Conservation (phyloP, 805 yeast species). For the Saturnispora kantuleensis region DNA sequence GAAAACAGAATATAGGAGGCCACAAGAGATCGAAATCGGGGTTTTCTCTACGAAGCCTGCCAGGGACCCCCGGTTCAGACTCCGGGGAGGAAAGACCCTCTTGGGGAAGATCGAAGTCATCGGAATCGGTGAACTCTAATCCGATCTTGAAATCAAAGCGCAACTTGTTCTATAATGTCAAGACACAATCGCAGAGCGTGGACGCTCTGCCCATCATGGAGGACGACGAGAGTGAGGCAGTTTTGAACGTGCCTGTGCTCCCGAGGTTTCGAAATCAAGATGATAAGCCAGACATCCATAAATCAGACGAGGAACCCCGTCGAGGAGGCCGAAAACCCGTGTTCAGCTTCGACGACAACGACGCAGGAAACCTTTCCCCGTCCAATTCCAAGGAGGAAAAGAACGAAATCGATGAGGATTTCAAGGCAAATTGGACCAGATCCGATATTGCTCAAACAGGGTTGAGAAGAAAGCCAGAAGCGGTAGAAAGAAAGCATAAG, state of each 20-base stretch:
- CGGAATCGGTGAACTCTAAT: conserved; percentile 7
- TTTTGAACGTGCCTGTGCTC: conserved; percentile 18
- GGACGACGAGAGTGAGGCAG: conserved; percentile 24
- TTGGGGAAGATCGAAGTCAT: conserved; percentile 7
- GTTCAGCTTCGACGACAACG: conserved; percentile 2
- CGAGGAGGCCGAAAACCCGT: not conserved
- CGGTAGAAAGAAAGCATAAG: conserved; percentile 3
- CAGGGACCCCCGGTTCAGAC: not conserved
- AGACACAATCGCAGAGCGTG: conserved; percentile 3
- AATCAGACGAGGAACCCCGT: not conserved
- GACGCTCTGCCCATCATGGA: conserved; percentile 23
- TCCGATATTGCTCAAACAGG: conserved; percentile 1
- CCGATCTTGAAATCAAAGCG: not conserved
- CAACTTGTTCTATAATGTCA: conserved; percentile 2
- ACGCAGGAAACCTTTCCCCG: not conserved
- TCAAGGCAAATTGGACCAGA: conserved; percentile 19
- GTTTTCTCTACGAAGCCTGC: not conserved
- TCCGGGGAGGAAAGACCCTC: not conserved
- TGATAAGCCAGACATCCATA: not conserved
- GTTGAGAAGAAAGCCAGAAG: conserved; percentile 7
- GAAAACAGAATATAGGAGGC: not conserved
- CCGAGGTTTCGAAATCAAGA: conserved; percentile 16
- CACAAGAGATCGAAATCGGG: conserved; percentile 4
- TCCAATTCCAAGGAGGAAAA: not conserved
- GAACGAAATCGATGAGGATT: conserved; percentile 25